phyloP scores from a whole-genome alignment of 768 basidiomycete genomes.

The Boletus tylopilopsis region DNA sequence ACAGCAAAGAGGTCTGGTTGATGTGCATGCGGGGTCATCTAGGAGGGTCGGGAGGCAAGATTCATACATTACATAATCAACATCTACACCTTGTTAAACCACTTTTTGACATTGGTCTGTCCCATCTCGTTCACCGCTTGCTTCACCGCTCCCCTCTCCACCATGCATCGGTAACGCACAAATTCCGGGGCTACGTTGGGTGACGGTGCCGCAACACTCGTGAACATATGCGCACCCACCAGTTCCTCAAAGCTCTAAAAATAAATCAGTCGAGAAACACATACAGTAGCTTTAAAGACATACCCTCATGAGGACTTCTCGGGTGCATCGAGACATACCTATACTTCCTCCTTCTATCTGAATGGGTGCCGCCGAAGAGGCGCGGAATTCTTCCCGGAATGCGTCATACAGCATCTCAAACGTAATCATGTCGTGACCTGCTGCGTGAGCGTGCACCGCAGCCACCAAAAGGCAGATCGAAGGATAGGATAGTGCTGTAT shows the following conservation, averaged over 20 bases:
- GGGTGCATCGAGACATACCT: conserved; percentile 66
- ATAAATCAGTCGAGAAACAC: not conserved
- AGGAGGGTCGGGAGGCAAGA: conserved; percentile 2
- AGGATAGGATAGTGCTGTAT: conserved; percentile 70
- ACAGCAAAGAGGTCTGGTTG: conserved; percentile 34
- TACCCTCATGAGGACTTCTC: conserved; percentile 64
- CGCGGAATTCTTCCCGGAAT: conserved; percentile 71
- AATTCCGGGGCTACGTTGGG: conserved; percentile 62
- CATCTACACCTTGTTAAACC: conserved; percentile 53
- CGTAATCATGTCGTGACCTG: conserved; percentile 77
- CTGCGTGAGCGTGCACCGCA: conserved; percentile 69
- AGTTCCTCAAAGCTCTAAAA: conserved; percentile 76
- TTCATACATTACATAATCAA: conserved; percentile 23
- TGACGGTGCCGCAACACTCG: conserved; percentile 45
- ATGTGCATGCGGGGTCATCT: conserved; percentile 13
- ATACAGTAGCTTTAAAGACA: conserved; percentile 25
- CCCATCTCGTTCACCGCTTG: conserved; percentile 60
- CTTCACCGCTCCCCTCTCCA: conserved; percentile 64
- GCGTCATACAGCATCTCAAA: conserved; percentile 88
- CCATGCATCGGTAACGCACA: conserved; percentile 64
- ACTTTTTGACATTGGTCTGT: conserved; percentile 72
- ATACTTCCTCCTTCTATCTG: conserved; percentile 71
- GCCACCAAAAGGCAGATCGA: conserved; percentile 81
- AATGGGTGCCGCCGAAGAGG: conserved; percentile 70
- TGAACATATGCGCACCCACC: conserved; percentile 52